Evolutionary conservation across 148 eudicot species (phyloP), one percentile per base, ranked within the genome.

Genomic region (Pharnaceum exiguum): DNA sequence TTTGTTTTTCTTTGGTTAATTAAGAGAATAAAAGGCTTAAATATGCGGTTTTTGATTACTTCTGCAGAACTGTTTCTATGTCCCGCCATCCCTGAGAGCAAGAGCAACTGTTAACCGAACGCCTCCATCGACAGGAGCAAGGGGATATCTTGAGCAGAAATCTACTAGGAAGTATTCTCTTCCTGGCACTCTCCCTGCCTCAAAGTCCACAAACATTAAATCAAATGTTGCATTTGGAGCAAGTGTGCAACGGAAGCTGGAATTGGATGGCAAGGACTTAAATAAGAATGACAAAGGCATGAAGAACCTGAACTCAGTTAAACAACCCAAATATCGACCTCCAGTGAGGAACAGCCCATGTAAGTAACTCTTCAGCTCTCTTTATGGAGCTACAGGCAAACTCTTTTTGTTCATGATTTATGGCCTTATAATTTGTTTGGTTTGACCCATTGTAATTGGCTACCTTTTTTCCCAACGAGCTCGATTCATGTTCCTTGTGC

Each of bases 1-100:
- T 36, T 28, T 39, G 16, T 1, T 29, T 3, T 25, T 35, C 16
- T 15, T 18, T 6, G 18, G 19, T 19, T 64, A 30, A 35, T 6
- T 7, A 7, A 35, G 12, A 12, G 8, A 35, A 23, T 22, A 27
- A 17, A 8, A 26, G 38, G 21, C 7, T 33, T 25, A 48, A 22
- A 5, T 17, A 29, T 52, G 36, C 25, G 37, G 10, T 25, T 45
- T 12, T 1, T 48, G 21, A 8, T 62, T 37, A 55, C 18, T 38
- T 5, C 44, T 62, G 63, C 86, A 90, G 97, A 84, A 72, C 57
- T 87, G 95, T 69, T 80, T 51, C 26, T 87, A 87, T 44, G 55
- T 71, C 26, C 75, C 75, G 5, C 70, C 75, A 19, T 71, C 75
- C 15, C 45, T 71, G 28, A 59, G 75, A 32, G 21, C 76, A 29